Conservation (phyloP, 164 flowering plant genomes). For the Vitis amurensis region DNA sequence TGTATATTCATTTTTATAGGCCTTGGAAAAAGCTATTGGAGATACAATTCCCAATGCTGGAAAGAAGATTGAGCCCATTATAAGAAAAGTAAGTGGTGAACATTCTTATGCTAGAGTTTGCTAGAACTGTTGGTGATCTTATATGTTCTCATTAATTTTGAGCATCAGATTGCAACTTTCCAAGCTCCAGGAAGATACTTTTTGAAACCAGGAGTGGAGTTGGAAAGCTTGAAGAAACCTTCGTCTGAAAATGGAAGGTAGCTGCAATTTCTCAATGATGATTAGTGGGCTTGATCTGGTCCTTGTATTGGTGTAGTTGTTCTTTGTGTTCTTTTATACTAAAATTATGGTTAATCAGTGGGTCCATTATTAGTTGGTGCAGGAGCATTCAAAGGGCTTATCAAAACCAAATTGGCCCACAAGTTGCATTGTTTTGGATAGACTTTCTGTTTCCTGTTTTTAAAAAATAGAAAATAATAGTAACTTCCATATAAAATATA, state of each 20-base stretch:
- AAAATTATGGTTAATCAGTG: neutral
- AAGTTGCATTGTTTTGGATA: too few relatives aligned
- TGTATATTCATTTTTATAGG: slow-evolving; percentile 34
- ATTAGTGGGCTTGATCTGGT: neutral
- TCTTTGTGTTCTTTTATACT: neutral
- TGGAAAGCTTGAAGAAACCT: slow-evolving; percentile 62
- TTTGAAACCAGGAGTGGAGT: slow-evolving; percentile 63
- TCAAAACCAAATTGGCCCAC: too few relatives aligned
- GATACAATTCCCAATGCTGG: slow-evolving; percentile 59
- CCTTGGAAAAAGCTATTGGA: slow-evolving; percentile 79
- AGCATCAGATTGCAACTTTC: slow-evolving; percentile 74
- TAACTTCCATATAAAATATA: too few relatives aligned
- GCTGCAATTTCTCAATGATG: slow-evolving; percentile 8
- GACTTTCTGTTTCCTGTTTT: too few relatives aligned
- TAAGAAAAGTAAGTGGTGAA: slow-evolving; percentile 58
- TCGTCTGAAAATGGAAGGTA: slow-evolving; percentile 78
- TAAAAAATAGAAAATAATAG: too few relatives aligned
- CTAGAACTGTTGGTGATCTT: slow-evolving; percentile 9
- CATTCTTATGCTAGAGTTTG: slow-evolving; percentile 13
- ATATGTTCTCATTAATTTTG: slow-evolving; percentile 28
- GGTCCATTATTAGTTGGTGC: too few relatives aligned
- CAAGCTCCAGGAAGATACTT: slow-evolving; percentile 84
- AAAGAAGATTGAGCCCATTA: slow-evolving; percentile 63
- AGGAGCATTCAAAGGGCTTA: too few relatives aligned
- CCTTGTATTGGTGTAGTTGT: neutral